A percentile compares a stretch with the other conserved stretches of the same genome.
Conservation (phyloP, 2,329 filamentous ascomycete genomes). For the Elsinoe perseae region DNA sequence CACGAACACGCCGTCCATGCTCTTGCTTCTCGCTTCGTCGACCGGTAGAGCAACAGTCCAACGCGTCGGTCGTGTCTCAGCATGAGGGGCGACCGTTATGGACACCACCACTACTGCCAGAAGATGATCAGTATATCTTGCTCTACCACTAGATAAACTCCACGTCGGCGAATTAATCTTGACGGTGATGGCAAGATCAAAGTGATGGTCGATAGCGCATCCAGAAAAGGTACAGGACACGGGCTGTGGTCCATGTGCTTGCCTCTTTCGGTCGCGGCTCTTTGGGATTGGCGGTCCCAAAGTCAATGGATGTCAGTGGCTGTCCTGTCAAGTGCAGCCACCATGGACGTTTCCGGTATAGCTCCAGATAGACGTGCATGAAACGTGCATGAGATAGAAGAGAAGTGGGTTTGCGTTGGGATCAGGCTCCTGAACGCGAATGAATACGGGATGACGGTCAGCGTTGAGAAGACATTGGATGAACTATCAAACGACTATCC, state of each 20-base stretch:
- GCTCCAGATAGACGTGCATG: constrained; percentile 6
- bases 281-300: background rate
- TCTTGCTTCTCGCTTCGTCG: background rate
- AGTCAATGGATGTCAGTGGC: constrained; percentile 13
- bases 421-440: background rate
- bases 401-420: background rate
- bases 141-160: background rate
- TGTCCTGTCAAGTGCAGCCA: constrained; percentile 9
- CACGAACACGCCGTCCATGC: background rate
- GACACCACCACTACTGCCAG: background rate
- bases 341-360: background rate
- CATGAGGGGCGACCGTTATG: background rate
- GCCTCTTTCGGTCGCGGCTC: constrained; percentile 6
- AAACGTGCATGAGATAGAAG: constrained; percentile 9
- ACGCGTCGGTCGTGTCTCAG: constrained; percentile 3
- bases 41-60: background rate
- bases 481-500: constrained; percentile 13
- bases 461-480: background rate
- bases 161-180: background rate
- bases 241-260: constrained; percentile 1
- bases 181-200: background rate
- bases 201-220: constrained; percentile 6
- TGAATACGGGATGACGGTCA: background rate
- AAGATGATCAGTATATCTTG: background rate
- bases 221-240: background rate